A percentile compares a stretch with the other conserved stretches of the same genome.
Evolutionary conservation across 2,329 filamentous ascomycete species (phyloP).

Genomic region (Diaporthe longicolla): DNA sequence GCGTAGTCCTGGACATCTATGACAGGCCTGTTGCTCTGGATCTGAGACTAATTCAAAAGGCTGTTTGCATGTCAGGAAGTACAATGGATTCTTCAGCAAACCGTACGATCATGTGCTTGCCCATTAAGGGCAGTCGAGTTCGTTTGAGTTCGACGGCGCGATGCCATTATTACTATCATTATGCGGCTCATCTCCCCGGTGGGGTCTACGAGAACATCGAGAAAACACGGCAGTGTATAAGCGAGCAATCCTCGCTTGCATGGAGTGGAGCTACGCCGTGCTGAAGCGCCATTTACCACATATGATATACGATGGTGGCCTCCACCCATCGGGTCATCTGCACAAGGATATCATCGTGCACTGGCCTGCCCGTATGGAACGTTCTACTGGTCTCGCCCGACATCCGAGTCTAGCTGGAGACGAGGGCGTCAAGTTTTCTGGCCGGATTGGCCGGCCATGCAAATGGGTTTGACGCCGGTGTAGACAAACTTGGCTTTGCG

Average conservation of each 20-base stretch:
- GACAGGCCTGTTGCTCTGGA: background rate
- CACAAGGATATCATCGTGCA: conserved; percentile 16
- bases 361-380: background rate
- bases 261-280: conserved; percentile 4
- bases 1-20: too few relatives aligned
- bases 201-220: background rate
- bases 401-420: background rate
- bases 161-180: background rate
- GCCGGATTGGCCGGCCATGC: background rate
- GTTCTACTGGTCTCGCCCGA: background rate
- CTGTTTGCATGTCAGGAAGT: background rate
- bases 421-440: background rate
- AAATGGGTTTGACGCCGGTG: background rate
- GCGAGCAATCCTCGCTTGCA: background rate
- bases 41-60: background rate
- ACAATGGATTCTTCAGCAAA: too few relatives aligned
- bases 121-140: background rate
- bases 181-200: conserved; percentile 1
- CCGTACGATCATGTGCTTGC: too few relatives aligned
- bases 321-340: conserved; percentile 14
- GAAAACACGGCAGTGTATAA: background rate
- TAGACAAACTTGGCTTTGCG: background rate
- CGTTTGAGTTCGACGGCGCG: background rate
- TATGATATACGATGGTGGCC: background rate
- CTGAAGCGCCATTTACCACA: background rate